A percentile compares a stretch with the other conserved stretches of the same genome.
phyloP scores from a whole-genome alignment of 75 land plant genomes.

The Pinus albicaulis region DNA sequence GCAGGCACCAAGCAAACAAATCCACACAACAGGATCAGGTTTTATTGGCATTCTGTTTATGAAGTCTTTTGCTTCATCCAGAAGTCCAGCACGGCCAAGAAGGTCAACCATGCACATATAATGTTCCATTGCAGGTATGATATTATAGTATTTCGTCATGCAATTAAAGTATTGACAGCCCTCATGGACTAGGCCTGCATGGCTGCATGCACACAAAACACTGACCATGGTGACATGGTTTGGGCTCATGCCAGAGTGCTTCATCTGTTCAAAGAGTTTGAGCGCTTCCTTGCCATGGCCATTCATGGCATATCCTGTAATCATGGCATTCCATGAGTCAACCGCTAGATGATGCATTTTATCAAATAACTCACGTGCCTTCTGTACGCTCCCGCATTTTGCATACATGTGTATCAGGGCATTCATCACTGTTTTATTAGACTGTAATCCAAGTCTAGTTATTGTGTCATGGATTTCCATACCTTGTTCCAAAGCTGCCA shows the following conservation, averaged over 20 bases:
- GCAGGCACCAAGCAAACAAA: slow-evolving; percentile 2
- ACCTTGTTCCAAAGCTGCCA: slow-evolving; percentile 23
- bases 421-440: slow-evolving; percentile 20
- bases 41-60: not conserved
- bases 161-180: not conserved
- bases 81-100: slow-evolving; percentile 7
- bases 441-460: slow-evolving; percentile 15
- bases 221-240: slow-evolving; percentile 9
- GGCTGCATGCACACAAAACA: slow-evolving; percentile 7
- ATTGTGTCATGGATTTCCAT: slow-evolving; percentile 26
- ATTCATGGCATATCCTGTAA: slow-evolving; percentile 6
- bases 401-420: slow-evolving; percentile 42
- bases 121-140: slow-evolving; percentile 1
- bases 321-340: slow-evolving; percentile 18
- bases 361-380: slow-evolving; percentile 22
- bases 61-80: not conserved
- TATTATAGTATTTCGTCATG: not conserved
- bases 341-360: not conserved
- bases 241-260: slow-evolving; percentile 2
- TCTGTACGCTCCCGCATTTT: slow-evolving; percentile 26
- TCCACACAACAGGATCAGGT: not conserved
- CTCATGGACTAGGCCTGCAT: slow-evolving; percentile 3
- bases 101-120: slow-evolving; percentile 5
- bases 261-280: slow-evolving; percentile 11
- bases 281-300: slow-evolving; percentile 8